These are phyloP conservation scores for Rhizophora apiculata DNA, from an alignment of 345 rosid genomes.

Conservation along the genomic window DNA sequence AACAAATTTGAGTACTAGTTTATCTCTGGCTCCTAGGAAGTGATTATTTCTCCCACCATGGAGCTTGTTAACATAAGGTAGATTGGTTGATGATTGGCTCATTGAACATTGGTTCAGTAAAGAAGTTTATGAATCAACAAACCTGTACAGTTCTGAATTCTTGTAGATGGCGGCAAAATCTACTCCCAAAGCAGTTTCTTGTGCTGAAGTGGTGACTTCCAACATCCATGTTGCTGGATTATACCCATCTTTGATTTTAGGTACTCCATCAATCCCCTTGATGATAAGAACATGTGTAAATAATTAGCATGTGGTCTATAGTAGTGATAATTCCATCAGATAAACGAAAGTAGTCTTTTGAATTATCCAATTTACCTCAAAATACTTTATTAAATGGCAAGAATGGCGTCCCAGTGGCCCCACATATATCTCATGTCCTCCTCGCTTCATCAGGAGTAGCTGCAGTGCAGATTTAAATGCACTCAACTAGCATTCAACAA, in stretches of 20 bases:
- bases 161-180: constrained; percentile 38
- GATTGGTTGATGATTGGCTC: neutral
- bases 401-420: constrained; percentile 77
- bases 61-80: neutral
- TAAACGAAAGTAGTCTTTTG: neutral
- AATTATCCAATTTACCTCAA: constrained; percentile 42
- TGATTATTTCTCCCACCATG: neutral
- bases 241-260: constrained; percentile 39
- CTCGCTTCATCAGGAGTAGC: constrained; percentile 64
- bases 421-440: constrained; percentile 74
- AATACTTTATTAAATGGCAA: constrained; percentile 51
- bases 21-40: neutral
- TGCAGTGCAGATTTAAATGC: constrained; percentile 20
- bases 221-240: constrained; percentile 70
- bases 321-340: too few relatives aligned
- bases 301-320: neutral
- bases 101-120: neutral
- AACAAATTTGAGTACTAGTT: neutral
- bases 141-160: constrained; percentile 43
- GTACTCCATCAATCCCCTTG: constrained; percentile 45
- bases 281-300: neutral
- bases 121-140: neutral
- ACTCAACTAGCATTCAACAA: neutral
- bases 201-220: constrained; percentile 40
- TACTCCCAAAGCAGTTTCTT: constrained; percentile 34